Conservation (phyloP, 2,329 filamentous ascomycete species). For the Lecanoromycetidae sp. region DNA sequence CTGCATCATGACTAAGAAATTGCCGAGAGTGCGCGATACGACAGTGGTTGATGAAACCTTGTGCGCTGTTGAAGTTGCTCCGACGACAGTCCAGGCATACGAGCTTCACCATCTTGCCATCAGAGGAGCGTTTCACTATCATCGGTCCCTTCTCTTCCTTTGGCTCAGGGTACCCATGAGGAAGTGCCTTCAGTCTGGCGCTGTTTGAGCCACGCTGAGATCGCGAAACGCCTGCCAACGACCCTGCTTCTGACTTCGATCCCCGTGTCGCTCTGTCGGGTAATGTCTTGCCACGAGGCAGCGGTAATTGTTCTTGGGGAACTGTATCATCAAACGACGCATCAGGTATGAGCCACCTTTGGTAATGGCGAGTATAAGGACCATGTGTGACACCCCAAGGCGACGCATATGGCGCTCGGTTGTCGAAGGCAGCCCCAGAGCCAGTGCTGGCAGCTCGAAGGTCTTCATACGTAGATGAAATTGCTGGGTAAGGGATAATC, state of each 20-base stretch:
- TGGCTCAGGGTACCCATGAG: conserved; percentile 57
- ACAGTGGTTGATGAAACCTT: conserved; percentile 99
- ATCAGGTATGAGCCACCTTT: conserved; percentile 88
- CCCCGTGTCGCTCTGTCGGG: conserved; percentile 68
- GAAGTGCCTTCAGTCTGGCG: conserved; percentile 56
- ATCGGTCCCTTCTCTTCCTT: conserved; percentile 76
- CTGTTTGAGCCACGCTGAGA: conserved; percentile 47
- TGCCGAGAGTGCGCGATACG: conserved; percentile 88
- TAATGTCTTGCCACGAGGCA: conserved; percentile 31
- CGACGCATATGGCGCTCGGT: conserved; percentile 51
- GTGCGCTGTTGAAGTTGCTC: conserved; percentile 88
- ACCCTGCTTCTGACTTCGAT: conserved; percentile 47
- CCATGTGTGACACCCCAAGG: conserved; percentile 87
- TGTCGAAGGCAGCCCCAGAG: conserved; percentile 57
- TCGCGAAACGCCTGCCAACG: conserved; percentile 43
- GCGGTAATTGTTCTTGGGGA: conserved; percentile 18
- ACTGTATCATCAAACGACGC: conserved; percentile 64
- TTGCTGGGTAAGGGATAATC: conserved; percentile 76
- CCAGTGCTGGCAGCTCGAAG: conserved; percentile 63
- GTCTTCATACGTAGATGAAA: conserved; percentile 52
- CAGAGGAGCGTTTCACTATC: conserved; percentile 67
- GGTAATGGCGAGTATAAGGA: conserved; percentile 87
- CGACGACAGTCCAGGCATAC: conserved; percentile 80
- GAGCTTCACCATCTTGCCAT: conserved; percentile 77
- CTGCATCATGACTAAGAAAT: conserved; percentile 92